Percentiles rank a stretch among this genome's conserved stretches.
Conservation (phyloP, 2,329 filamentous ascomycete species). For the Chalaropsis thielavioides region DNA sequence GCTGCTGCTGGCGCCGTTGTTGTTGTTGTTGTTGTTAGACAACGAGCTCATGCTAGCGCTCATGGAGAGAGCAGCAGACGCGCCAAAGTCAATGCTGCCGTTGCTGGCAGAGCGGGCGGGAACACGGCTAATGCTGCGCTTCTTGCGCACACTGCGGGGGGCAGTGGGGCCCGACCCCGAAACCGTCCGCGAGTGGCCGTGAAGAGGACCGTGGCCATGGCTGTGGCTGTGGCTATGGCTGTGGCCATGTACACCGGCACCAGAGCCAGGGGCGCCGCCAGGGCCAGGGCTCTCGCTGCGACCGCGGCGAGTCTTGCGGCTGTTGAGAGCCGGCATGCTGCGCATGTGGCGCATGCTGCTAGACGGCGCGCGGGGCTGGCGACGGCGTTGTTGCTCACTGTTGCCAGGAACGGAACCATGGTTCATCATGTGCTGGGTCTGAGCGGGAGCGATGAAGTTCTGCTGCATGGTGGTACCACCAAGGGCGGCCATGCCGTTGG, state of each 20-base stretch:
- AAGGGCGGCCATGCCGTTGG: background rate
- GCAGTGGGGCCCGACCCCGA: background rate
- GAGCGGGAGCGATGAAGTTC: background rate
- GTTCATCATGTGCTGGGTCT: background rate
- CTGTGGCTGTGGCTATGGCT: background rate
- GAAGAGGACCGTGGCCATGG: background rate
- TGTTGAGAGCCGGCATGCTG: background rate
- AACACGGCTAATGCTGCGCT: background rate
- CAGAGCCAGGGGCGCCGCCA: background rate
- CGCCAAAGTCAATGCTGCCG: background rate
- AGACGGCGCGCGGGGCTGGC: constrained; percentile 2
- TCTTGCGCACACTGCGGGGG: background rate
- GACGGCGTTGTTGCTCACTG: background rate
- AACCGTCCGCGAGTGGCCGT: background rate
- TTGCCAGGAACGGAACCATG: background rate
- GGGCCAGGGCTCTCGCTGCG: background rate
- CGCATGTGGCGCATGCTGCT: constrained; percentile 9
- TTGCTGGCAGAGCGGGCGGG: background rate
- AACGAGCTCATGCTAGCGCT: background rate
- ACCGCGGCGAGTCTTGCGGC: background rate
- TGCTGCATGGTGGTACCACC: background rate
- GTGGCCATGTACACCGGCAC: background rate
- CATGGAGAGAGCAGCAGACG: background rate
- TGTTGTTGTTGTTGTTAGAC: background rate
- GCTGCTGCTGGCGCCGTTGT: background rate